These are phyloP conservation scores for Achlya hypogyna DNA, from an alignment of 352 stramenopile genomes.

Conservation along the genomic window DNA sequence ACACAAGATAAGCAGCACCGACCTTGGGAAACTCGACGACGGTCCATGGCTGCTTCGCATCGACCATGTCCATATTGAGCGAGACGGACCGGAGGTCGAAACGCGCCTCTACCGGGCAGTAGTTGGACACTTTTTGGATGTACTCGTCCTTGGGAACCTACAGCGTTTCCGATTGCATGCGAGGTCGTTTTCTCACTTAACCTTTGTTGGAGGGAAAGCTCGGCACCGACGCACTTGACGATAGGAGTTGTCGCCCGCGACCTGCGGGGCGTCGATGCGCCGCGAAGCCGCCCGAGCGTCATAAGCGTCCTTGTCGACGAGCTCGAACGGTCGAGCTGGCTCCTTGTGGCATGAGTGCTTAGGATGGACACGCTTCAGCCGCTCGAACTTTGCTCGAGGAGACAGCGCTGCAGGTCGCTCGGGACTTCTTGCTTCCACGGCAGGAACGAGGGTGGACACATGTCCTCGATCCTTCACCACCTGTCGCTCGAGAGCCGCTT, in stretches of 20 bases:
- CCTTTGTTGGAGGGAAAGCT: neutral
- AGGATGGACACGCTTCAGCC: neutral
- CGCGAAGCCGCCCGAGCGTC: neutral
- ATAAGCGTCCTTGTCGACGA: neutral
- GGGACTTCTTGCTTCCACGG: neutral
- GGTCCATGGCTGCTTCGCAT: constrained; percentile 25
- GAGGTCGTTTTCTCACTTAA: neutral
- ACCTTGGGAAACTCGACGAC: constrained; percentile 36
- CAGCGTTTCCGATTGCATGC: no score
- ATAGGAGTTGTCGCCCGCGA: neutral
- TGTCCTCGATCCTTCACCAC: neutral
- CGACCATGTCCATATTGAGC: constrained; percentile 12
- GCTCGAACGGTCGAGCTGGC: neutral
- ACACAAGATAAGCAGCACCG: no score
- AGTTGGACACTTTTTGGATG: constrained; percentile 25
- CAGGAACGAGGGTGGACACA: neutral
- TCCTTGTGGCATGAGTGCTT: neutral
- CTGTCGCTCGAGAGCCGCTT: neutral
- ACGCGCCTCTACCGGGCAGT: constrained; percentile 30
- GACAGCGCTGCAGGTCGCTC: neutral
- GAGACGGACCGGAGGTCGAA: constrained; percentile 24
- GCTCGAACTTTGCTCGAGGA: neutral
- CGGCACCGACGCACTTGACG: neutral
- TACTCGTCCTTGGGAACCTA: constrained; percentile 26
- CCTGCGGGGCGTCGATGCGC: neutral